phyloP scores from a whole-genome alignment of 2,329 filamentous ascomycete genomes.

The Lomentospora prolificans region DNA sequence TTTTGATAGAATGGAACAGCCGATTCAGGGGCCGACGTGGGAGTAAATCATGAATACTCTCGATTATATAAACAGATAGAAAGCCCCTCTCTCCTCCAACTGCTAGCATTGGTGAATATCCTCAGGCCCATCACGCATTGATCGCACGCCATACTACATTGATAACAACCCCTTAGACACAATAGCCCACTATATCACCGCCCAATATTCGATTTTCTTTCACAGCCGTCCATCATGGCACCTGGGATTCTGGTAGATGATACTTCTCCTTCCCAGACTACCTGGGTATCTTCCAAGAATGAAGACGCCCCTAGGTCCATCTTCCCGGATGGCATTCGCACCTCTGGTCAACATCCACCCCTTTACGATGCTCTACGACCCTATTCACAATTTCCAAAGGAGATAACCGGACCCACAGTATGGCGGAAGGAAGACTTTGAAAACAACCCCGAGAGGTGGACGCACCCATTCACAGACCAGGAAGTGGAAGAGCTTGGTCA shows the following conservation, averaged over 20 bases:
- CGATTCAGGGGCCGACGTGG: not conserved
- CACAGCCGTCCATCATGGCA: conserved; percentile 11
- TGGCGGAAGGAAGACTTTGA: conserved; percentile 61
- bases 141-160: too few species aligned
- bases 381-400: conserved; percentile 60
- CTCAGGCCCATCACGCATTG: too few species aligned
- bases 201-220: not conserved
- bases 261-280: not conserved
- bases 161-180: not conserved
- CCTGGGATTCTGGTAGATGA: conserved; percentile 14
- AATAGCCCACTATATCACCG: not conserved
- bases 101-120: too few species aligned
- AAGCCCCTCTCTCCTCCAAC: not conserved
- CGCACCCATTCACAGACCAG: conserved; percentile 55
- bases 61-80: conserved; percentile 2
- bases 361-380: conserved; percentile 54
- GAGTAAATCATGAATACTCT: not conserved
- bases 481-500: conserved; percentile 59
- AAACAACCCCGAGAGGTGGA: conserved; percentile 58
- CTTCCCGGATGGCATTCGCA: conserved; percentile 39
- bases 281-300: conserved; percentile 16
- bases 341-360: conserved; percentile 62
- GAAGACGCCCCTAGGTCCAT: conserved; percentile 24
- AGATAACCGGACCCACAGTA: conserved; percentile 62
- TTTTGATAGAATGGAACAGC: not conserved